Conservation (phyloP, 2,329 filamentous ascomycete genomes). For the Hypoxylon sp. region DNA sequence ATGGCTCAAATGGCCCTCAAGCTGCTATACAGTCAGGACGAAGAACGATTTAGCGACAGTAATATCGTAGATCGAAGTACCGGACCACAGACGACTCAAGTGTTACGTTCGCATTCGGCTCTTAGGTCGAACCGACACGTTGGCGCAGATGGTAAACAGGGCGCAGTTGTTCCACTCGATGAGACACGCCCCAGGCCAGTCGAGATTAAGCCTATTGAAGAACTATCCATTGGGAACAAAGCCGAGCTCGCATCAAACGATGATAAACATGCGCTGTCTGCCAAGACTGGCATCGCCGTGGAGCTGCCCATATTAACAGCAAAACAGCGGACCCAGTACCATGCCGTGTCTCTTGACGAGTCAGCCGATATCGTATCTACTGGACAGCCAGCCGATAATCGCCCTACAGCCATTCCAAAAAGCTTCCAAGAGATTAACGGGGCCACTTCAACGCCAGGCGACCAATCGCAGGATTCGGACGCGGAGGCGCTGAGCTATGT, state of each 20-base stretch:
- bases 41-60: constrained; percentile 3
- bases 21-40: neutral
- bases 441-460: constrained; percentile 6
- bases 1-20: constrained; percentile 13
- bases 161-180: neutral
- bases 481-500: constrained; percentile 41
- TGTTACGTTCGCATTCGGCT: constrained; percentile 3
- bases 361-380: constrained; percentile 13
- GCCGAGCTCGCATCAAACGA: neutral
- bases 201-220: neutral
- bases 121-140: neutral
- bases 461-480: constrained; percentile 22
- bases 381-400: neutral
- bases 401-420: constrained; percentile 20
- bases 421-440: constrained; percentile 40
- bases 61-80: constrained; percentile 16
- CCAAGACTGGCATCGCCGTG: constrained; percentile 25
- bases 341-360: constrained; percentile 7
- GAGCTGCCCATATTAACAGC: constrained; percentile 30
- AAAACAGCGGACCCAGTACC: constrained; percentile 30
- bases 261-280: neutral
- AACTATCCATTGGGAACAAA: neutral
- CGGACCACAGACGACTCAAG: constrained; percentile 22
- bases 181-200: neutral
- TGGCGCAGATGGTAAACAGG: neutral